A percentile compares a stretch with the other conserved stretches of the same genome.
These are phyloP conservation scores for Trichothecium sympodiale DNA, from an alignment of 2,329 filamentous ascomycete genomes.

Conservation along the genomic window DNA sequence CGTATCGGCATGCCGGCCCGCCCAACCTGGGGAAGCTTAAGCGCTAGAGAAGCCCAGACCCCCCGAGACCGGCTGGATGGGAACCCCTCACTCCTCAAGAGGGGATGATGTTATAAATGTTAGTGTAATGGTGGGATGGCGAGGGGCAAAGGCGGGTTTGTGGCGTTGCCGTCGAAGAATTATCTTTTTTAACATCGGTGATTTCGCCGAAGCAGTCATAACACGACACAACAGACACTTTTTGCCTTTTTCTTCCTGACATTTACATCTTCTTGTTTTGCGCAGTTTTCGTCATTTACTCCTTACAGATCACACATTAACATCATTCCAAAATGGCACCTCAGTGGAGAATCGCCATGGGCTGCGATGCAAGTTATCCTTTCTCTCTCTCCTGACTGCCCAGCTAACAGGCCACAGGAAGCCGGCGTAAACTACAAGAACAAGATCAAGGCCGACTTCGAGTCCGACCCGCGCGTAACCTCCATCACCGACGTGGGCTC, in stretches of 20 bases:
- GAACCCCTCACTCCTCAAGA: too few relatives aligned
- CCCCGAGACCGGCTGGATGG: too few relatives aligned
- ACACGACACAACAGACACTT: too few relatives aligned
- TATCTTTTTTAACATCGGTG: constrained; percentile 2
- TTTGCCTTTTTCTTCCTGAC: neutral
- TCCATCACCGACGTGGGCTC: constrained; percentile 68
- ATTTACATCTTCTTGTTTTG: neutral
- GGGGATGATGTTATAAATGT: too few relatives aligned
- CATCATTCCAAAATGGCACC: constrained; percentile 25
- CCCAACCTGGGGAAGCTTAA: too few relatives aligned
- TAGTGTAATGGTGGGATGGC: neutral
- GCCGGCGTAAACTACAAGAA: constrained; percentile 72
- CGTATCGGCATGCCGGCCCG: too few relatives aligned
- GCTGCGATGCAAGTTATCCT: constrained; percentile 36
- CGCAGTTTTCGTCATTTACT: neutral
- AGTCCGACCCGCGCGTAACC: constrained; percentile 53
- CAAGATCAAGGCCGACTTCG: constrained; percentile 62
- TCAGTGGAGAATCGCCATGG: constrained; percentile 41
- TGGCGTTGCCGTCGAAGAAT: constrained; percentile 1
- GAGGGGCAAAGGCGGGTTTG: neutral
- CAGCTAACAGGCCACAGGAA: too few relatives aligned
- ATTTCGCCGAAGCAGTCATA: too few relatives aligned
- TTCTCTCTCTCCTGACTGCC: neutral
- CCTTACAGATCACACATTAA: too few relatives aligned
- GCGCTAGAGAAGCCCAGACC: too few relatives aligned